phyloP scores from a whole-genome alignment of 2,329 filamentous ascomycete genomes.

The Cercospora janseana region DNA sequence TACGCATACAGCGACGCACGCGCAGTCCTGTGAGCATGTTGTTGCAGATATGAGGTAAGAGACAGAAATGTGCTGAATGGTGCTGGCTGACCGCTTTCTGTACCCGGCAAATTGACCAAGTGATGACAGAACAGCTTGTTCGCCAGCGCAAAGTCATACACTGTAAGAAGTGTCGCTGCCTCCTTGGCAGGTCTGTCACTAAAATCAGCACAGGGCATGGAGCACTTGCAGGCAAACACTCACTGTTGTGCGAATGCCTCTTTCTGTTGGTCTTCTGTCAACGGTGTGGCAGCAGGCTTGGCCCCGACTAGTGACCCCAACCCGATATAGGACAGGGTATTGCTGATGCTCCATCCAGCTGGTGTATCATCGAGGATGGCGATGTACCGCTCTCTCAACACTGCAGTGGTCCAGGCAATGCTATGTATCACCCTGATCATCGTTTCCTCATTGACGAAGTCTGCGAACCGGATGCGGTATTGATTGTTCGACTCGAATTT shows the following conservation, averaged over 20 bases:
- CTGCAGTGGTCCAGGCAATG: conserved; percentile 69
- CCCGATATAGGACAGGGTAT: conserved; percentile 79
- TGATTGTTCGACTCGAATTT: conserved; percentile 99
- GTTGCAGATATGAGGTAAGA: conserved; percentile 84
- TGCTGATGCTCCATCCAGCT: conserved; percentile 81
- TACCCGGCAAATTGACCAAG: conserved; percentile 57
- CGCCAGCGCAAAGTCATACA: conserved; percentile 89
- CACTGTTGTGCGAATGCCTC: conserved; percentile 76
- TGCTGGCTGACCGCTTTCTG: conserved; percentile 40
- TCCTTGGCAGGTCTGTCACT: conserved; percentile 72
- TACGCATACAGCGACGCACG: conserved; percentile 80
- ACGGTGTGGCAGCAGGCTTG: conserved; percentile 58
- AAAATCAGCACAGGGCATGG: conserved; percentile 19
- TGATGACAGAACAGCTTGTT: conserved; percentile 95
- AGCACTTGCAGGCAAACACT: conserved; percentile 40
- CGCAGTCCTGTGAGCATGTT: conserved; percentile 82
- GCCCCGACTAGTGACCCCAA: conserved; percentile 68
- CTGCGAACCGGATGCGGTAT: conserved; percentile 84
- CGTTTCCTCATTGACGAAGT: conserved; percentile 88
- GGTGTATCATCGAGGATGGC: conserved; percentile 86
- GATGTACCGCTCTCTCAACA: conserved; percentile 71
- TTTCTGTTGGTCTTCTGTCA: conserved; percentile 77
- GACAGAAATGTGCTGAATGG: conserved; percentile 79
- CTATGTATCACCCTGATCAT: conserved; percentile 79
- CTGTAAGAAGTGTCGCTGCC: conserved; percentile 75